Base-by-base conservation (phyloP, 352 stramenopile genomes). In the Globisporangium cederbergense region DNA sequence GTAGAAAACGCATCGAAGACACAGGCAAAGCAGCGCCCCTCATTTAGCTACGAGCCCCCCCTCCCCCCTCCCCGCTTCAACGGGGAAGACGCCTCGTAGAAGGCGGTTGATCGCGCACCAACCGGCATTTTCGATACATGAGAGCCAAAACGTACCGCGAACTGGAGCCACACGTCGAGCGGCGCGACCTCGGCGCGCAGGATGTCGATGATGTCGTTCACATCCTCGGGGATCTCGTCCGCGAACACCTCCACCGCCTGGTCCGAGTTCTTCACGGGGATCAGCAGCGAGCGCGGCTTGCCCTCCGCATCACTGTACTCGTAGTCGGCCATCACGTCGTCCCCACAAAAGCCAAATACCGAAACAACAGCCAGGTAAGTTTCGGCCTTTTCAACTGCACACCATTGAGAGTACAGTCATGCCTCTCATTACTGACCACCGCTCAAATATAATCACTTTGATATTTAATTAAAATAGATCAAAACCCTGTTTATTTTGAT, bases 201-300 rank as follows among this genome's bases (percentile, higher is more conserved):
- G 47, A 97, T 96, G 63, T 96, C 90, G 65, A 97, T 95, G 64
- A 97, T 95, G 65, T 97, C 89, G 71, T 95, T 96, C 9, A 95
- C 88, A 60, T 97, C 90, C 20, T 91, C 86, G 0, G 90, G 90
- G 16, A 97, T 79, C 67, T 97, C 90, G 60, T 97, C 88, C 22
- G 88, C 82, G 67, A 90, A 97, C 46, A 97, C 88, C 59, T 97
- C 88, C 50, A 97, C 88, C n/a, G 74, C 83, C 68, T 97, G 79
- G 70, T 93, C 68, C 67, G 86, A 95, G 76, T 96, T 96, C 62
- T 96, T 93, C 9, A 97, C 90, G 53, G 90, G 90, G 76, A 97
- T 97, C 59, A 94, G 70, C 65, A 97, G 81, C 67, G 86, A 90
- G 25, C 86, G 83, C 72, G 69, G 72, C 72, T 80, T 78, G 42